Evolutionary conservation across 2,329 filamentous ascomycete genomes (phyloP), one percentile per base, ranked within the genome.

Genomic region (Fusarium zealandicum): DNA sequence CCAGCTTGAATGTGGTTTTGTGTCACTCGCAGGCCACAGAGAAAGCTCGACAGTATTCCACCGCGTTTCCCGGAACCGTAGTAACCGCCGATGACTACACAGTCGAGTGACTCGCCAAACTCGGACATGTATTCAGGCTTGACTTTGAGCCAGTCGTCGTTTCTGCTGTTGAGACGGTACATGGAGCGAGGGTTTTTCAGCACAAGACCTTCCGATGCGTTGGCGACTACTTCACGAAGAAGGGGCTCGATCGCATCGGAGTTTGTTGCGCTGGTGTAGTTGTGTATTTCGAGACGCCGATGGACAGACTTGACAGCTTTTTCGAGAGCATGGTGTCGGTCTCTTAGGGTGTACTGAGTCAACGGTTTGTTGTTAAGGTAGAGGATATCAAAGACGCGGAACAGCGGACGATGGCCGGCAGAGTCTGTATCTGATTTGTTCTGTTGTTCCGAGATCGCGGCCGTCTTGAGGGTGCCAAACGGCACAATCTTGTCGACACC

Each of bases 71-170:
- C 95, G 25, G 90, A 90, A 12, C 95, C 95, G 70, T 90, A 99
- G 75, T 96, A 98, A 8, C 92, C 95, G 48, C 93, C 95, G 46
- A 99, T 85, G 13, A 99, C 81, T 12, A 97, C 78, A 62, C 92
- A 92, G 70, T 99, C 95, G 4, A 99, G 84, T 0, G 89, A 91
- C 74, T 98, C 93, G 57, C 95, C 95, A 71, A 95, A 96, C 59
- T 96, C 93, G 2, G 88, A 88, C 93, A 98, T 97, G 73, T 99
- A 99, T 61, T 99, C 95, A 1, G 95, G 95, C 69, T 99, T 99
- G 8, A 99, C 93, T 72, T 99, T 99, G 76, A 97, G 89, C 95
- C 95, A 99, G 73, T 96, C 91, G 65, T 96, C 90, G 67, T 96
- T 95, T 40, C 95, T 89, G 63, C 91, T 90, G 69, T 96, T 96